These are phyloP conservation scores for Didymella glomerata DNA, from an alignment of 2,329 filamentous ascomycete genomes.

Conservation along the genomic window DNA sequence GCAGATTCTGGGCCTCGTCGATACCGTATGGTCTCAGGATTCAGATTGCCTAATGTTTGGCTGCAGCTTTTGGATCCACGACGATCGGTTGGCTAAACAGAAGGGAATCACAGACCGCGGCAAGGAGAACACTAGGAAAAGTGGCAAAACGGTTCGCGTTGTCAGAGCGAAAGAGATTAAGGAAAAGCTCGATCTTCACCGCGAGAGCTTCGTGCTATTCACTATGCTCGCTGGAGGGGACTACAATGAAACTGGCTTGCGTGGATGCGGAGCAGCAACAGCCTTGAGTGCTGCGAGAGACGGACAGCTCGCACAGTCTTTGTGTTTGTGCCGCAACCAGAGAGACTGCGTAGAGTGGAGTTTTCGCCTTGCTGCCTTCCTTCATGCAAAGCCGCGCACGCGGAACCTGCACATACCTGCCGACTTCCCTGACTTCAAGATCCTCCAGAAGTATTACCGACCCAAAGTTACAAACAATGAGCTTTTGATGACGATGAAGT, in stretches of 20 bases:
- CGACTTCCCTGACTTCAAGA: slow-evolving; percentile 35
- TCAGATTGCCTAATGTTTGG: slow-evolving; percentile 60
- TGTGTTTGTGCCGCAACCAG: slow-evolving; percentile 37
- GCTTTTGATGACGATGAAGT: slow-evolving; percentile 38
- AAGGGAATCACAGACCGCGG: slow-evolving; percentile 28
- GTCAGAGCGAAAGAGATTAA: slow-evolving; percentile 42
- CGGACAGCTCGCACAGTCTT: slow-evolving; percentile 38
- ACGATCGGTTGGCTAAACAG: slow-evolving; percentile 40
- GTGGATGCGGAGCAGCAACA: slow-evolving; percentile 46
- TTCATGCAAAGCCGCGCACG: slow-evolving; percentile 8
- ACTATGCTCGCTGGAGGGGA: slow-evolving; percentile 55
- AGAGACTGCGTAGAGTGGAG: slow-evolving; percentile 41
- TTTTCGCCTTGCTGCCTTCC: slow-evolving; percentile 28
- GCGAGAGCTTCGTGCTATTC: slow-evolving; percentile 52
- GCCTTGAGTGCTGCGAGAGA: slow-evolving; percentile 39
- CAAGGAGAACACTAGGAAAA: slow-evolving; percentile 47
- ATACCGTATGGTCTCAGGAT: slow-evolving; percentile 61
- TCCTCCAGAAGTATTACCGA: slow-evolving; percentile 49
- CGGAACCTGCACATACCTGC: slow-evolving; percentile 23
- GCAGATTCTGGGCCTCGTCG: slow-evolving; percentile 55
- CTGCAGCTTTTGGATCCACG: slow-evolving; percentile 53
- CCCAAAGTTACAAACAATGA: slow-evolving; percentile 48
- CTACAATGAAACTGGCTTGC: slow-evolving; percentile 50
- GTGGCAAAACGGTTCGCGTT: slow-evolving; percentile 41
- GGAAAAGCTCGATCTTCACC: slow-evolving; percentile 41